phyloP scores from a whole-genome alignment of 2,329 filamentous ascomycete genomes.

The Arachnomyces sp. region DNA sequence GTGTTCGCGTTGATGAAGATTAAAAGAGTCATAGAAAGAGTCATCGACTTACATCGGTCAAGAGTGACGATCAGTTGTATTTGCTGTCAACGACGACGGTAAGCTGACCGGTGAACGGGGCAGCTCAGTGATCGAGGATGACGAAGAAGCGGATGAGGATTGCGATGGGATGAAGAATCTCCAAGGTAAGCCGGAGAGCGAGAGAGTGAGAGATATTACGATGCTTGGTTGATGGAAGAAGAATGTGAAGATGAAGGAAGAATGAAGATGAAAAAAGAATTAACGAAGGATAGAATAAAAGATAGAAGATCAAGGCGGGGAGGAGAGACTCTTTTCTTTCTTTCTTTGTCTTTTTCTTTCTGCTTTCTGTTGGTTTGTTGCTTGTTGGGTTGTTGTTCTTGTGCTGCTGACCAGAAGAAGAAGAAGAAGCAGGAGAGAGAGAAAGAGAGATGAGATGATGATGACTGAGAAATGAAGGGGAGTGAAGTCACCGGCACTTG shows the following conservation, averaged over 20 bases:
- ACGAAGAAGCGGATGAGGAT: too few species aligned
- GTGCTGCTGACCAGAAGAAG: slow-evolving; percentile 3
- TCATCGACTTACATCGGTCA: slow-evolving; percentile 10
- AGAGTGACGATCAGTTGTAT: slow-evolving; percentile 6
- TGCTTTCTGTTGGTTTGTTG: too few species aligned
- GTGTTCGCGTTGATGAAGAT: background rate
- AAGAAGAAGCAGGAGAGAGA: slow-evolving; percentile 3
- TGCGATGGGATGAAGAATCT: too few species aligned
- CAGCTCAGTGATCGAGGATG: too few species aligned
- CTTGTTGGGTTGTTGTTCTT: too few species aligned
- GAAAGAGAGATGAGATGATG: slow-evolving; percentile 1
- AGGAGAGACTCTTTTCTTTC: background rate
- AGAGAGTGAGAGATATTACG: slow-evolving; percentile 1
- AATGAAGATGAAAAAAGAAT: background rate
- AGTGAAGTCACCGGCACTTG: too few species aligned
- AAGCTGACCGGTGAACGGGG: too few species aligned
- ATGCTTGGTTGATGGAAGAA: background rate
- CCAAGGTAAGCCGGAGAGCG: background rate
- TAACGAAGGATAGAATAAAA: background rate
- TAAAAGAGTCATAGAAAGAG: background rate
- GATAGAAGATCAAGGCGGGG: background rate
- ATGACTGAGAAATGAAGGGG: too few species aligned
- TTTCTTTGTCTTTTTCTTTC: too few species aligned
- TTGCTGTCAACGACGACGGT: too few species aligned
- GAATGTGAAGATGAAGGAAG: background rate